phyloP scores from a whole-genome alignment of 306 rosid genomes.

The Malus fusca region DNA sequence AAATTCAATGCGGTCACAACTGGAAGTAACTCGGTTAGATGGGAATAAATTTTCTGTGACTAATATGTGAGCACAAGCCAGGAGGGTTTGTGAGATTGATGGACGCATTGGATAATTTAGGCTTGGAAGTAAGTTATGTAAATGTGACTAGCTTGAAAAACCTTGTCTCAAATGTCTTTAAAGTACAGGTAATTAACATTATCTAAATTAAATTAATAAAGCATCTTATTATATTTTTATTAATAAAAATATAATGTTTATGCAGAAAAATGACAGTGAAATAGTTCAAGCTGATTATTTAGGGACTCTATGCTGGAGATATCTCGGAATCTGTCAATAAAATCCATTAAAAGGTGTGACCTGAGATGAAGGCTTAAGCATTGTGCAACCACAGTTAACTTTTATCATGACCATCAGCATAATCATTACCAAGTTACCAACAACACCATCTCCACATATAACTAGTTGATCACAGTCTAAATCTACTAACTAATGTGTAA shows the following conservation, averaged over 20 bases:
- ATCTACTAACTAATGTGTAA: too few species aligned
- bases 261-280: slow-evolving; percentile 51
- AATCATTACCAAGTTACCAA: too few species aligned
- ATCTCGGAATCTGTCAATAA: slow-evolving; percentile 13
- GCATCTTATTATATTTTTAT: too few species aligned
- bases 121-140: slow-evolving; percentile 64
- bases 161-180: slow-evolving; percentile 53
- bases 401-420: slow-evolving; percentile 13
- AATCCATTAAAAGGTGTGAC: slow-evolving; percentile 41
- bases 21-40: slow-evolving; percentile 60
- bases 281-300: slow-evolving; percentile 53
- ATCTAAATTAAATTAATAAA: too few species aligned
- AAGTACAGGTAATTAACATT: slow-evolving; percentile 41
- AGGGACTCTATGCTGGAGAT: slow-evolving; percentile 54
- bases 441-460: too few species aligned
- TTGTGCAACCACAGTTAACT: slow-evolving; percentile 27
- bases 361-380: slow-evolving; percentile 27
- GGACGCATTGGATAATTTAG: slow-evolving; percentile 59
- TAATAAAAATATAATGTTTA: neutral
- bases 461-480: too few species aligned
- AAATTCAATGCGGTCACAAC: slow-evolving; percentile 49
- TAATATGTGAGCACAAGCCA: slow-evolving; percentile 59
- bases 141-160: slow-evolving; percentile 66
- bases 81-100: slow-evolving; percentile 67
- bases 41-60: slow-evolving; percentile 65